phyloP scores from a whole-genome alignment of 192 early-diverging fungal genomes.

The Borealophlyctis nickersoniae region DNA sequence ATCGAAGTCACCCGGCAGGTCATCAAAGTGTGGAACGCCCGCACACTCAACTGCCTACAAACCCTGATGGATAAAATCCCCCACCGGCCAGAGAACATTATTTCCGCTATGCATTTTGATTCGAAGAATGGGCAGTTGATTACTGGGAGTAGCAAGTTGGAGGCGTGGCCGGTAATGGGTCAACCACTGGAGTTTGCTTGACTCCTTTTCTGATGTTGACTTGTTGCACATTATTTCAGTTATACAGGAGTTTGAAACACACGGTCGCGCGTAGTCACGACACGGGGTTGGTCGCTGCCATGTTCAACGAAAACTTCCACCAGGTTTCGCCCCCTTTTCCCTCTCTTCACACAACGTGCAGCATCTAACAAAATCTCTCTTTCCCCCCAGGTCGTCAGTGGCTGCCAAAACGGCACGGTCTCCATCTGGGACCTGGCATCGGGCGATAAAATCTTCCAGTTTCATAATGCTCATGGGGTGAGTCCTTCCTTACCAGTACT shows the following conservation, averaged over 20 bases:
- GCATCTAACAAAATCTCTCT: not conserved
- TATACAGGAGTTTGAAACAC: slow-evolving; percentile 45
- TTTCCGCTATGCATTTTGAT: slow-evolving; percentile 57
- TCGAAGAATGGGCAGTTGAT: slow-evolving; percentile 46
- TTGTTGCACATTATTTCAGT: slow-evolving; percentile 20
- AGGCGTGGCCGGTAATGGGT: slow-evolving; percentile 45
- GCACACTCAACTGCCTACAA: slow-evolving; percentile 57
- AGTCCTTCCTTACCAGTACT: not conserved
- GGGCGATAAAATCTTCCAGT: slow-evolving; percentile 59
- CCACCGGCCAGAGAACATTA: slow-evolving; percentile 55
- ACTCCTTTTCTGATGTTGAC: not conserved
- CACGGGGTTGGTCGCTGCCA: slow-evolving; percentile 46
- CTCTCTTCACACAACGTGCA: slow-evolving; percentile 1
- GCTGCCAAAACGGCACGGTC: slow-evolving; percentile 49
- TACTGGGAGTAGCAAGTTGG: slow-evolving; percentile 53
- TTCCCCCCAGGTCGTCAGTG: slow-evolving; percentile 43
- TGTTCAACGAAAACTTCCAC: slow-evolving; percentile 63
- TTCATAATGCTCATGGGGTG: slow-evolving; percentile 60
- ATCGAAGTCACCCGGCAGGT: no score
- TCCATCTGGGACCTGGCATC: slow-evolving; percentile 54
- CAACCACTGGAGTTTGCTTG: slow-evolving; percentile 9
- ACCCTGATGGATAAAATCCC: slow-evolving; percentile 57
- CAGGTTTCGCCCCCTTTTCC: slow-evolving; percentile 39
- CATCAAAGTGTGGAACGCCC: slow-evolving; percentile 63
- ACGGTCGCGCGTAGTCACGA: slow-evolving; percentile 46